Base-by-base conservation (phyloP, 345 rosid species). In the Laguncularia racemosa region DNA sequence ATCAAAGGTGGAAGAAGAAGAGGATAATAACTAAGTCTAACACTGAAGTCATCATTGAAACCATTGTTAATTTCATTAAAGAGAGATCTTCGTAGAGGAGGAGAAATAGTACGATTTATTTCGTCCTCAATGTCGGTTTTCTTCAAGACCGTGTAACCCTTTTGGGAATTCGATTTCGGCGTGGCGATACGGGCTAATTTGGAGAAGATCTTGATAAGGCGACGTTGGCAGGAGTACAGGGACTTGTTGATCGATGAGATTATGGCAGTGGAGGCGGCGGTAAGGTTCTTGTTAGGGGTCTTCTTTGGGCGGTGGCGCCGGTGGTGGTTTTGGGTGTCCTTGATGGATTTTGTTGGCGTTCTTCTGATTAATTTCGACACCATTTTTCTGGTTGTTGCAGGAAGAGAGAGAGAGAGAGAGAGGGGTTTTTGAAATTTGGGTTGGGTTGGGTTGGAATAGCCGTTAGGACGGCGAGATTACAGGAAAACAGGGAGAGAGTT, bases 221-320 rank as follows among this genome's bases (percentile, higher is more conserved):
- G 91, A 57, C 88, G 81, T 45, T 73, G 84, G 68, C 90, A 89
- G 18, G 73, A 77, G 69, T 47, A 67, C 9, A 86, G 44, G 11
- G 92, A 84, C 64, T 53, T 84, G 79, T 84, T 86, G 63, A 91
- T 77, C 33, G 90, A 58, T 0, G 85, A 49, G 64, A 92, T 56
- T 12, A 92, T 52, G 51, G 79, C 52, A 59, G 81, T 67, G 3
- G 95, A 49, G 46, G 72, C 14, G 11, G 49, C 65, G 11, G 71
- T 21, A 8, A 20, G 33, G 10, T 33, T 44, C 67, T 63, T 73
- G 57, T 68, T 55, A 0, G 82, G 84, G 47, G 75, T 69, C 55
- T 55, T 75, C 77, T 56, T 73, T 46, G 70, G 59, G 28, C 61
- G 79, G 62, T 56, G 69, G 55, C 66, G 65, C 52, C 68, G 56